phyloP scores from a whole-genome alignment of 73 alveolate genomes.

The Stentor coeruleus region DNA sequence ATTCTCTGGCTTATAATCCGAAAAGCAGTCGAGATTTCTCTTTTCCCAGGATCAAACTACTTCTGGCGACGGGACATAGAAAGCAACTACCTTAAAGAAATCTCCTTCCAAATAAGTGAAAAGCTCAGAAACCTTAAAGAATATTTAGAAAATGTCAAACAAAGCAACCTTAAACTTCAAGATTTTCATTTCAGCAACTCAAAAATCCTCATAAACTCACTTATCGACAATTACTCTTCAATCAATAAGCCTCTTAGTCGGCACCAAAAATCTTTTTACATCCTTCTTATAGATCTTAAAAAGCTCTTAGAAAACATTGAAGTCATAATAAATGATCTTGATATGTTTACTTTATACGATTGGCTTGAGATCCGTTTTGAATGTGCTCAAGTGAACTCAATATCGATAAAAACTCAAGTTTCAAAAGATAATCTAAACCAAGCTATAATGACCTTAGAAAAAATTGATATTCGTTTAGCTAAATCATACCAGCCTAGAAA shows the following conservation, averaged over 20 bases:
- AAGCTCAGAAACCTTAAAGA: background rate
- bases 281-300: background rate
- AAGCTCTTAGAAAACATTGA: background rate
- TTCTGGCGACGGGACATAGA: background rate
- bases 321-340: background rate
- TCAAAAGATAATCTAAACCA: too few relatives aligned
- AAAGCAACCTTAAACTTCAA: too few relatives aligned
- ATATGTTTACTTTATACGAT: background rate
- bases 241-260: background rate
- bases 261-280: background rate
- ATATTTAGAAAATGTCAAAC: background rate
- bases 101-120: background rate
- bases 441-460: too few relatives aligned
- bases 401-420: background rate
- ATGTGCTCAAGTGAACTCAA: background rate
- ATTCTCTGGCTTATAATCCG: background rate
- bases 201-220: background rate
- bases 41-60: background rate
- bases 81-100: background rate
- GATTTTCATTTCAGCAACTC: background rate
- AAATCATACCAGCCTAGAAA: too few relatives aligned
- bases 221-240: background rate
- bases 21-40: background rate
- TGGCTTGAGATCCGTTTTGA: background rate
- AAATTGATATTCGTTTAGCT: too few relatives aligned